phyloP scores from a whole-genome alignment of 2,329 filamentous ascomycete species.

The Ceratocystis colombiana region DNA sequence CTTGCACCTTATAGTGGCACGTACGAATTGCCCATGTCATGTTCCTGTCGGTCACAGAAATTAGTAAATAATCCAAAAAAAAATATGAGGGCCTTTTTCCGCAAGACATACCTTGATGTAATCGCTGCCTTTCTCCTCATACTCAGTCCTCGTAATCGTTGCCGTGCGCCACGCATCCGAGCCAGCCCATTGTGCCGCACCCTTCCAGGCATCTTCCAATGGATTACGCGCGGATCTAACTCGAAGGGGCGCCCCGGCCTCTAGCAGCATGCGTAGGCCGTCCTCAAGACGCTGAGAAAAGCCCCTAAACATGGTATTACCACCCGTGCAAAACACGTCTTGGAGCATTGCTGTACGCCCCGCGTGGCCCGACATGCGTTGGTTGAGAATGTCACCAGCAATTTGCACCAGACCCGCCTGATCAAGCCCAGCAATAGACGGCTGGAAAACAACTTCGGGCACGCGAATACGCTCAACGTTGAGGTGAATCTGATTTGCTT shows the following conservation, averaged over 20 bases:
- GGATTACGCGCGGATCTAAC: conserved; percentile 67
- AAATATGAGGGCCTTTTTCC: conserved; percentile 27
- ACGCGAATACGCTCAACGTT: conserved; percentile 95
- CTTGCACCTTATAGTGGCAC: conserved; percentile 27
- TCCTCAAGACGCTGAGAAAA: conserved; percentile 73
- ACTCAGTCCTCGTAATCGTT: conserved; percentile 71
- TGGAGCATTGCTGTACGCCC: conserved; percentile 60
- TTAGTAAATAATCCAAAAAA: conserved; percentile 10
- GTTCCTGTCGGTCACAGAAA: conserved; percentile 40
- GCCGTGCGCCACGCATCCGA: conserved; percentile 49
- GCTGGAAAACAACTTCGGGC: conserved; percentile 87
- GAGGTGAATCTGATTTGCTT: conserved; percentile 82
- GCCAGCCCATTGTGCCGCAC: conserved; percentile 75
- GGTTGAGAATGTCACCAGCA: conserved; percentile 75
- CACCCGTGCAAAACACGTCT: conserved; percentile 91
- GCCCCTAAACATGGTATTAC: conserved; percentile 73
- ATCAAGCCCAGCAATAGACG: conserved; percentile 80
- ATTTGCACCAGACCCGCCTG: conserved; percentile 92
- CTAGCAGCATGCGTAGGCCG: conserved; percentile 63
- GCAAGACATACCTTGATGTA: conserved; percentile 64
- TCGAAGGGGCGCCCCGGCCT: conserved; percentile 54
- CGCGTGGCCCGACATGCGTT: conserved; percentile 55
- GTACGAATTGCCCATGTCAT: conserved; percentile 55
- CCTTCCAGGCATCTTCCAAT: conserved; percentile 82
- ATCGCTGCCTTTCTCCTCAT: conserved; percentile 80